phyloP scores from a whole-genome alignment of 2,329 filamentous ascomycete genomes.

The Aspergillus melleus region DNA sequence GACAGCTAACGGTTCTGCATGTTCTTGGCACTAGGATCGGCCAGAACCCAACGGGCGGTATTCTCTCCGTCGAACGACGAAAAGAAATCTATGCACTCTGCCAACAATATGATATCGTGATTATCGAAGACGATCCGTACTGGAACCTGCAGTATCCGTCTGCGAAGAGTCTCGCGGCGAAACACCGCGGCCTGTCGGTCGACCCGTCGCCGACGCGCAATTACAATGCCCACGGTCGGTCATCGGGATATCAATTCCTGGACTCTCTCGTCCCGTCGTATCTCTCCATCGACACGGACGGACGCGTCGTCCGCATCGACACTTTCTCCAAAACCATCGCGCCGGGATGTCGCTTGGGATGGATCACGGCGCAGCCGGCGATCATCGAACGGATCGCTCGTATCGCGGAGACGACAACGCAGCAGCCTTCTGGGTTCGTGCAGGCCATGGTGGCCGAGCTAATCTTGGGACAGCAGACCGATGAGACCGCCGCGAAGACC shows the following conservation, averaged over 20 bases:
- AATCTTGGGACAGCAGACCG: constrained; percentile 68
- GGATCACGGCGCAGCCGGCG: constrained; percentile 81
- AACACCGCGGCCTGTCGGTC: constrained; percentile 29
- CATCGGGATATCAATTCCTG: constrained; percentile 72
- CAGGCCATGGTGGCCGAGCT: constrained; percentile 67
- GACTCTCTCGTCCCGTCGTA: constrained; percentile 83
- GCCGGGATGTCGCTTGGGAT: constrained; percentile 84
- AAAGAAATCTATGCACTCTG: constrained; percentile 79
- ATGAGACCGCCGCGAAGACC: constrained; percentile 43
- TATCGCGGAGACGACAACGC: constrained; percentile 74
- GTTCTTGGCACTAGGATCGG: constrained; percentile 60
- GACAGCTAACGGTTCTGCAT: constrained; percentile 8
- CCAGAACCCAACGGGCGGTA: constrained; percentile 82
- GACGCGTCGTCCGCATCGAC: constrained; percentile 84
- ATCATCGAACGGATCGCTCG: constrained; percentile 72
- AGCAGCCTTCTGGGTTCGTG: constrained; percentile 86
- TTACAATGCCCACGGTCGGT: constrained; percentile 48
- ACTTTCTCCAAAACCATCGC: constrained; percentile 94
- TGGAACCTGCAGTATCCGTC: constrained; percentile 92
- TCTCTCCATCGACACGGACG: constrained; percentile 77
- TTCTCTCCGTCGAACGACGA: constrained; percentile 70
- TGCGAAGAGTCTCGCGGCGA: constrained; percentile 50
- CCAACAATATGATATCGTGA: constrained; percentile 82
- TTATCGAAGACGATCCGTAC: constrained; percentile 92
- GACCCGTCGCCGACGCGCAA: constrained; percentile 36